Base-by-base conservation (phyloP, 306 rosid species). In the Prunus salicina region DNA sequence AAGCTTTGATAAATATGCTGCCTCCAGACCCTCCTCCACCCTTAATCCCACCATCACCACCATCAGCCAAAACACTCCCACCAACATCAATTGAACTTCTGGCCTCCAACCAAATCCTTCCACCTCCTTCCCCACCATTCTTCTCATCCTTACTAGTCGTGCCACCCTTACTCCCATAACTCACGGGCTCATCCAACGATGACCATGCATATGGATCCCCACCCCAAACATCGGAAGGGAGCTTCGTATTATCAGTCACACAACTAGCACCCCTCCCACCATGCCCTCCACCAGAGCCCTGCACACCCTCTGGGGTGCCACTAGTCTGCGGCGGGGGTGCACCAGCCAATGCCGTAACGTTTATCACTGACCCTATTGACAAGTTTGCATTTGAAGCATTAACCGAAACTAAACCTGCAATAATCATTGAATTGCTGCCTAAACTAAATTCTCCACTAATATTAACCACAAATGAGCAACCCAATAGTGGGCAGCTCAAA, bases 11-110 rank as follows among this genome's bases (percentile, higher is more conserved):
- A 79, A 27, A 92, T 79, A 95, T 88, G 93, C 98, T 95, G 71
- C 98, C 98, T 51, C 96, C 98, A 25, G 98, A 95, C 43, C 98
- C 98, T 65, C 98, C 97, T 46, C 98, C 98, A 78, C 97, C 98
- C 81, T 95, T 90, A 57, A 86, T 79, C 55, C 96, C 92, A 28
- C 95, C 96, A 76, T 92, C 84, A 38, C 96, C 98, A 38, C 98
- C 98, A 67, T 89, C 88, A 0, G 98, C 97, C 57, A 85, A 83
- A 75, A 95, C 90, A 82, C 51, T 74, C 60, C 92, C 98, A 53
- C 80, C 77, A 49, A 88, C 81, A 53, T 86, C 84, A 22, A 88
- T 70, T 41, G 89, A 79, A 64, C 83, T 88, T 43, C 52, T 49
- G 6, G 78, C 72, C 52, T 71, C 82, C 72, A 92, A 58, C 90